Percentiles rank a stretch among this genome's conserved stretches.
phyloP scores from a whole-genome alignment of 75 land plant species.

The Isoetes taiwanensis region DNA sequence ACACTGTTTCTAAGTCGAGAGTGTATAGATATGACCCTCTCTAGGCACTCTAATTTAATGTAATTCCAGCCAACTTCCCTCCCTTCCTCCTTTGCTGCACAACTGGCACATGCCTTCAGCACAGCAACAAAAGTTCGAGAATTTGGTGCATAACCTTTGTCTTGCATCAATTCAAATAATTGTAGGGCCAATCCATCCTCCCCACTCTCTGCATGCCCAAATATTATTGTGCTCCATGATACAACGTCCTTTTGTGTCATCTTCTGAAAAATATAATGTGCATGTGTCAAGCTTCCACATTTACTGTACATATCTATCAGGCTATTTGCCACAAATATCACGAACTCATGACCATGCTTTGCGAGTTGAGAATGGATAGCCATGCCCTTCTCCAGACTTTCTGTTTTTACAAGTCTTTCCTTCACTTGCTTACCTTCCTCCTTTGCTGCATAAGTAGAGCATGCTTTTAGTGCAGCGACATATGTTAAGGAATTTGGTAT shows the following conservation, averaged over 20 bases:
- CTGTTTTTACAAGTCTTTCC: too few species aligned
- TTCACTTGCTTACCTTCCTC: too few species aligned
- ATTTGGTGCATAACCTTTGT: not conserved
- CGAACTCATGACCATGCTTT: too few species aligned
- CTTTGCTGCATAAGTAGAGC: too few species aligned
- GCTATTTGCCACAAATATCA: not conserved
- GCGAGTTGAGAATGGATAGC: too few species aligned
- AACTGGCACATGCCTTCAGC: conserved; percentile 8
- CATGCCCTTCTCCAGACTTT: too few species aligned
- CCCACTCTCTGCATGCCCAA: not conserved
- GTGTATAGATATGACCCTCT: conserved; percentile 10
- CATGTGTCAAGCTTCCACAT: conserved; percentile 36
- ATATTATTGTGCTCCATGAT: not conserved
- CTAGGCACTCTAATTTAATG: too few species aligned
- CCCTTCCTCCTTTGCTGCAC: too few species aligned
- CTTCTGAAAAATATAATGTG: conserved; percentile 20
- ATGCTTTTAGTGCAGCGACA: too few species aligned
- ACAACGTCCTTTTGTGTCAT: conserved; percentile 13
- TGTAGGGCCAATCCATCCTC: not conserved
- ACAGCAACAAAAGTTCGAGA: not conserved
- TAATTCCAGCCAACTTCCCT: too few species aligned
- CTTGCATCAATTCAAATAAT: not conserved
- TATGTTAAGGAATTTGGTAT: too few species aligned
- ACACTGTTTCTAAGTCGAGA: not conserved
- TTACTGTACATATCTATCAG: not conserved